Evolutionary conservation across 257 asterid species (phyloP), one percentile per base, ranked within the genome.

Genomic region (Gentiana dahurica): DNA sequence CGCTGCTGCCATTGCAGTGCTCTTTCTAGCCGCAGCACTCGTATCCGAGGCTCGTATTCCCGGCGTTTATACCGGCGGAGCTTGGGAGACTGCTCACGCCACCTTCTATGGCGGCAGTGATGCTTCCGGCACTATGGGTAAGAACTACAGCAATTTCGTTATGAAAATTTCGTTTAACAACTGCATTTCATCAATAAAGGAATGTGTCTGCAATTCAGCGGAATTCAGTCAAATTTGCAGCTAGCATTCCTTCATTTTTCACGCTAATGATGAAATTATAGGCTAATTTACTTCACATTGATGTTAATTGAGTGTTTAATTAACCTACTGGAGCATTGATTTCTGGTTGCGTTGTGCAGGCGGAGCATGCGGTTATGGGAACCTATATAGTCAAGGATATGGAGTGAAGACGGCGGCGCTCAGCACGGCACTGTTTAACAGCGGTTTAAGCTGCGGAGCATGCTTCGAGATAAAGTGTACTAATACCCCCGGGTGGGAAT

Each of bases 121-220:
- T 57, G 95, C 94, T 62, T 87, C 95, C 62, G 95, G 95, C 57
- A 87, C 95, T 5, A 87, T 87, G 95, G 95, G 95, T 86, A 74
- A 5, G 71, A 38, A 24, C 24, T 24, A 24, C 24, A 24, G 24
- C 24, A 24, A 24, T 24, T 24, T 24, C 24, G 24, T 24, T 24
- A 24, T 24, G 24, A 24, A 24, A 24, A 24, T 24, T 24, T 24
- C 24, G 24, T 24, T 24, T 24, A 24, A 24, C 24, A 24, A 24
- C 24, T 24, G 24, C 24, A 24, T 24, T 24, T 24, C 24, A 24
- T 24, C 24, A 24, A 24, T 24, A 24, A 8, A 47, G 13, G 1
- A 47, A 47, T 47, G 3, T n/a, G 3, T 49, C 1, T 2, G 2
- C 34, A 13, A 3, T 4, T 13, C 32, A 50, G 34, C 8, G 8